Conservation (phyloP, 2,329 filamentous ascomycete species). For the Dendryphion nanum region DNA sequence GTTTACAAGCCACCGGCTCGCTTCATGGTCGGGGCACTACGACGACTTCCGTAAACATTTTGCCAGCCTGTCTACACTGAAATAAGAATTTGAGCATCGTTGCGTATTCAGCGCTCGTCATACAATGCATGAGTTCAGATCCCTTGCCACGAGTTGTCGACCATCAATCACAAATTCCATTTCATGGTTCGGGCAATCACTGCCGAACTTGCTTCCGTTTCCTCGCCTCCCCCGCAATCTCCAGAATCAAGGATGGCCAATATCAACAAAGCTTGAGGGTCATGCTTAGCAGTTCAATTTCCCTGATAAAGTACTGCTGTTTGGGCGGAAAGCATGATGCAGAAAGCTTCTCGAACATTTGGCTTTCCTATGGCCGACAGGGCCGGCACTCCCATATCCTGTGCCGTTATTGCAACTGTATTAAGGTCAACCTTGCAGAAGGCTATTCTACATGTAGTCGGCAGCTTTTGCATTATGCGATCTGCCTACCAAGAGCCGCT, state of each 20-base stretch:
- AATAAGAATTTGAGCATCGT: no score
- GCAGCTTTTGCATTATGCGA: slow-evolving; percentile 16
- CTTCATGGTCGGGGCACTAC: no score
- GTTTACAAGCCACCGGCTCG: neutral
- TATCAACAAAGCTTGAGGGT: slow-evolving; percentile 11
- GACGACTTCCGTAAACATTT: no score
- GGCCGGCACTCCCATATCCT: slow-evolving; percentile 27
- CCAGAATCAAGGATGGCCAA: slow-evolving; percentile 11
- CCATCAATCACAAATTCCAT: no score
- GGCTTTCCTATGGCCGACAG: slow-evolving; percentile 18
- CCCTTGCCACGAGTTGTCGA: no score
- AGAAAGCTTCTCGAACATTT: slow-evolving; percentile 28
- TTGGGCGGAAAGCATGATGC: slow-evolving; percentile 15
- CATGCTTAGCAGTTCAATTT: slow-evolving; percentile 17
- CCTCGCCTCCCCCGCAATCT: slow-evolving; percentile 15
- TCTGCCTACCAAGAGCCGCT: slow-evolving; percentile 16
- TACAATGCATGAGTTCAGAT: no score
- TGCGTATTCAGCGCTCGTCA: no score
- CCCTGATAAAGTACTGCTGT: slow-evolving; percentile 10
- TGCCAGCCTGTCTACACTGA: no score
- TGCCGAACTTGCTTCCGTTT: slow-evolving; percentile 16
- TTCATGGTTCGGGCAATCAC: slow-evolving; percentile 6
- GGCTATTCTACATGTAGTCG: slow-evolving; percentile 10
- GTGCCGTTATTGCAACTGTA: slow-evolving; percentile 15
- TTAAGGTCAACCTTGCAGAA: slow-evolving; percentile 14